Base-by-base conservation (phyloP, 2,329 filamentous ascomycete genomes). In the Zymoseptoria ardabiliae region DNA sequence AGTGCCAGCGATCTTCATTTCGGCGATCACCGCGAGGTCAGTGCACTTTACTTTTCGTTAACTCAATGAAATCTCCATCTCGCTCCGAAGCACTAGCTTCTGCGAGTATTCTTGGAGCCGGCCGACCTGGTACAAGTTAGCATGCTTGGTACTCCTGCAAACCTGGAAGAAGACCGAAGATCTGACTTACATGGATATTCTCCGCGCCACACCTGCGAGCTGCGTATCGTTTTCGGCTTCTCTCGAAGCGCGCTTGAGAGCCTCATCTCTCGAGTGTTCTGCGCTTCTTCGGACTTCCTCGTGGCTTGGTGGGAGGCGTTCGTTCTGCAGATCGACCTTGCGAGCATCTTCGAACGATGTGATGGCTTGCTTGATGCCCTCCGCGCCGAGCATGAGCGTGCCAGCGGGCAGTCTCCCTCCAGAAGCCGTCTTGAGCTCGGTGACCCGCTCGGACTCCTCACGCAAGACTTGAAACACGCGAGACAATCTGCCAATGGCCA, bases 311-410 rank as follows among this genome's bases (percentile, higher is more conserved):
- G 94, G 94, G 65, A 99, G 81, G 63, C 91, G 85, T 78, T 99
- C 94, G 74, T 99, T 99, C 78, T 97, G 92, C 63, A 97, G 71
- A 78, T 99, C 94, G 54, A 99, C 92, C 81, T 97, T 97, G 64
- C 91, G 84, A 17, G 94, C 94, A 74, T 99, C 94, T 74, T 99
- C 94, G 67, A 99, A 99, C 68, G 85, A 95, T 76, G 85, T 93
- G 69, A 99, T 99, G 35, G 94, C 94, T 71, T 97, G 92, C 81
- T 97, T 99, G 80, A 97, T 97, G 60, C 94, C 94, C 77, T 99
- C 94, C 0, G 94, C 93, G 60, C 94, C 94, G 56, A 97, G 84
- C 94, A 99, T 97, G 63, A 99, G 86, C 5, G 94, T 99, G 59
- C 94, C 94, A 6, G 92, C 91, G 1, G 94, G 94, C 63, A 99